Percentiles rank a stretch among this genome's conserved stretches.
These are phyloP conservation scores for Candida berthetii DNA, from an alignment of 805 yeast species.

Conservation along the genomic window DNA sequence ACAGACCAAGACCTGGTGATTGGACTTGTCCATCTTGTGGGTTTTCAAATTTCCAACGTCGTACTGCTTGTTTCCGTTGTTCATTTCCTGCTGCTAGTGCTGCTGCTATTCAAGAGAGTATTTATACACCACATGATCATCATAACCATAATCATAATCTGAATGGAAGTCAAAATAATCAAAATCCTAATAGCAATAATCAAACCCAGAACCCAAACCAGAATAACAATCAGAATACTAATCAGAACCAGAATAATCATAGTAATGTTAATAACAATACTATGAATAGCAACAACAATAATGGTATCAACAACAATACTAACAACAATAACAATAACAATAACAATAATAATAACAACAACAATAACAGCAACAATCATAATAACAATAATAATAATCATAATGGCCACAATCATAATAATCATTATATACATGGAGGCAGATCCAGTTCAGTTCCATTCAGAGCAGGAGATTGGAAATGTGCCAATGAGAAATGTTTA, in stretches of 20 bases:
- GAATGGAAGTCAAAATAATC: slow-evolving; percentile 7
- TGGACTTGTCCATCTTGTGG: slow-evolving; percentile 99
- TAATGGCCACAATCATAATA: slow-evolving; percentile 3
- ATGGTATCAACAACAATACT: slow-evolving; percentile 4
- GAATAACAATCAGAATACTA: slow-evolving; percentile 3
- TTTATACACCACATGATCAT: slow-evolving; percentile 20
- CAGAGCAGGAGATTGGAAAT: slow-evolving; percentile 97
- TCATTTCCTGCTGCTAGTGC: slow-evolving; percentile 80
- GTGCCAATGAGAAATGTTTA: slow-evolving; percentile 68
- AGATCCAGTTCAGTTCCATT: slow-evolving; percentile 69
- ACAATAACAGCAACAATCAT: slow-evolving; percentile 10
- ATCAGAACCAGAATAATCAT: slow-evolving; percentile 6
- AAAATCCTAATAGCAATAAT: slow-evolving; percentile 11
- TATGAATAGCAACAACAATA: slow-evolving; percentile 3
- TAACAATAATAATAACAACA: slow-evolving; percentile 15
- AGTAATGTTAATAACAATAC: slow-evolving; percentile 7
- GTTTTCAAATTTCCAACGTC: slow-evolving; percentile 87
- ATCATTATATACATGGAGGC: slow-evolving; percentile 9
- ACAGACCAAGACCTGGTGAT: slow-evolving; percentile 93
- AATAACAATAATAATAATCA: slow-evolving; percentile 7
- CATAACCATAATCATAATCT: neutral
- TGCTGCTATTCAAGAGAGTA: slow-evolving; percentile 61
- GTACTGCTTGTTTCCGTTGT: slow-evolving; percentile 92
- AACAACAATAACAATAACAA: slow-evolving; percentile 6
- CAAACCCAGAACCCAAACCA: slow-evolving; percentile 3